phyloP scores from a whole-genome alignment of 2,329 filamentous ascomycete species.

The Bipolaris gigantea region DNA sequence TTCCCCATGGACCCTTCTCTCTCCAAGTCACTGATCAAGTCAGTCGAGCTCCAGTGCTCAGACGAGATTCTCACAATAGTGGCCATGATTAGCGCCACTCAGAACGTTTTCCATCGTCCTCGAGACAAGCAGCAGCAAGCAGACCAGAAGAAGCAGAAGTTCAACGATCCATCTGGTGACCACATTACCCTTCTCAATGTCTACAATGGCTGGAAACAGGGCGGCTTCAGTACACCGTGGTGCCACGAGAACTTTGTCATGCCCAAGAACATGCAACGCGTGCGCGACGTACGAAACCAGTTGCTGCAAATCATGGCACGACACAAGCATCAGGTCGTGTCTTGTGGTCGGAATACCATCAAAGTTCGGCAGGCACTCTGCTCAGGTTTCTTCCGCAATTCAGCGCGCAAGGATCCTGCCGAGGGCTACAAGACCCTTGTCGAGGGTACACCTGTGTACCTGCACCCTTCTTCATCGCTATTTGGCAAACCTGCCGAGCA shows the following conservation, averaged over 20 bases:
- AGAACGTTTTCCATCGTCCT: conserved; percentile 88
- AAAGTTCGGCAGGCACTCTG: conserved; percentile 88
- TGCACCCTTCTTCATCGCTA: conserved; percentile 87
- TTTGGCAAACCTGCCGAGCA: conserved; percentile 97
- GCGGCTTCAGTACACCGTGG: conserved; percentile 82
- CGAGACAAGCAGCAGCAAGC: conserved; percentile 97
- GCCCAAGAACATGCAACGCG: conserved; percentile 81
- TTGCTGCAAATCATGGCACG: conserved; percentile 91
- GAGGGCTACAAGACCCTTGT: conserved; percentile 98
- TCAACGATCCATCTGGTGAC: conserved; percentile 92
- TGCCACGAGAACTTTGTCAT: conserved; percentile 99
- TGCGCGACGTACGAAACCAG: conserved; percentile 90
- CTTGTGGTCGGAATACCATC: conserved; percentile 83
- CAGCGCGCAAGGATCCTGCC: conserved; percentile 89
- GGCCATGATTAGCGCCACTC: conserved; percentile 66
- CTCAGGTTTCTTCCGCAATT: conserved; percentile 92
- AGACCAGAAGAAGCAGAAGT: conserved; percentile 96
- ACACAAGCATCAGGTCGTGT: conserved; percentile 79
- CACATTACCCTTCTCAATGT: conserved; percentile 95
- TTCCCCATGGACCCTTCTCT: conserved; percentile 96
- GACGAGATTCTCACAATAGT: conserved; percentile 95
- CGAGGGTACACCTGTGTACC: conserved; percentile 90
- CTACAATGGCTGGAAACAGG: conserved; percentile 94
- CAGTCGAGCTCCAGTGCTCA: conserved; percentile 83
- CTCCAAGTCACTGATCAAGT: conserved; percentile 85